Percentiles rank a stretch among this genome's conserved stretches.
Conservation (phyloP, 495 filamentous ascomycete genomes). For the Saxispiralis lemnorum region DNA sequence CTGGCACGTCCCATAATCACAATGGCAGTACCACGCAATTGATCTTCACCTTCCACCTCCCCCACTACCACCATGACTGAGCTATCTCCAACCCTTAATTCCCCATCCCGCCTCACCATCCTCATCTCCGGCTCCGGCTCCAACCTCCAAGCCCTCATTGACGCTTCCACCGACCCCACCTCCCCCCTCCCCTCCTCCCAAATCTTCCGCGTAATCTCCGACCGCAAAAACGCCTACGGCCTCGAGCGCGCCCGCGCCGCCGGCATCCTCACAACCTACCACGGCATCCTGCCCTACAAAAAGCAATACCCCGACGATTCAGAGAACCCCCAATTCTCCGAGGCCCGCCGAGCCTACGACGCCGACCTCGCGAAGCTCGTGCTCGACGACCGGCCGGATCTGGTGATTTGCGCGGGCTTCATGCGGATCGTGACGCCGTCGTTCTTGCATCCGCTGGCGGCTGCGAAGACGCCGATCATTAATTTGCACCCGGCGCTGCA, state of each 20-base stretch:
- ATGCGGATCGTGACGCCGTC: conserved; percentile 51
- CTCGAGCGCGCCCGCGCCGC: conserved; percentile 51
- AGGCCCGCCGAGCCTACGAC: conserved; percentile 52
- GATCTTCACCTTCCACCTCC: background rate
- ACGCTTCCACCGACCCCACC: conserved; percentile 35
- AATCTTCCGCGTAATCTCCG: conserved; percentile 66
- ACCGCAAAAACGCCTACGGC: conserved; percentile 64
- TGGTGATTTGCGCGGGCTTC: conserved; percentile 55
- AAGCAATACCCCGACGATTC: conserved; percentile 19
- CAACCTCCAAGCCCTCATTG: conserved; percentile 82
- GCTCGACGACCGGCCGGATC: conserved; percentile 45
- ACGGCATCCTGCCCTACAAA: conserved; percentile 60
- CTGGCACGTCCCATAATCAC: no score
- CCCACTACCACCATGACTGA: background rate
- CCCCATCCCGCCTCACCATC: conserved; percentile 34
- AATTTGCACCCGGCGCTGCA: conserved; percentile 76
- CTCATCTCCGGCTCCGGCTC: conserved; percentile 67
- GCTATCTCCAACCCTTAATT: background rate
- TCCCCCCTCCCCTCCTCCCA: conserved; percentile 37
- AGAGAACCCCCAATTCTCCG: conserved; percentile 2
- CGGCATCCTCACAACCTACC: conserved; percentile 64
- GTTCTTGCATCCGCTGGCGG: conserved; percentile 46
- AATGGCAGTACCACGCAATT: no score
- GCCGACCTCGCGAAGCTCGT: conserved; percentile 59
- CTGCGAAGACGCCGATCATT: conserved; percentile 47